phyloP scores from a whole-genome alignment of 1,284 basidiomycete genomes.

The Ustilago lituana region DNA sequence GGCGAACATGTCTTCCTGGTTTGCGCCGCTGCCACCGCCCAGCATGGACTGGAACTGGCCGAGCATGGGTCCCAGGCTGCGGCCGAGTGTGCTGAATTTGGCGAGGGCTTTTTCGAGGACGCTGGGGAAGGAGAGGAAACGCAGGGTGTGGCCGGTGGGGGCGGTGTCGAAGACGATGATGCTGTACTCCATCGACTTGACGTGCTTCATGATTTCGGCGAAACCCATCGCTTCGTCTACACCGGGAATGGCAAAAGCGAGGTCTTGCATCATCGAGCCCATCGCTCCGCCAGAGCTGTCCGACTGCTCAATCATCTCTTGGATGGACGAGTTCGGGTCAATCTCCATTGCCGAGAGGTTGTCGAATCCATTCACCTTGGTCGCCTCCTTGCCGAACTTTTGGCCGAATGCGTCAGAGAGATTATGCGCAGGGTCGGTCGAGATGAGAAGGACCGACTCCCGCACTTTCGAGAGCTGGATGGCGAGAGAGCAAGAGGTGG shows the following conservation, averaged over 20 bases:
- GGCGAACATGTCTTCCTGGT: slow-evolving; percentile 84
- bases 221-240: slow-evolving; percentile 99
- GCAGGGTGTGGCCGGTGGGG: slow-evolving; percentile 95
- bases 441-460: slow-evolving; percentile 69
- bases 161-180: slow-evolving; percentile 99
- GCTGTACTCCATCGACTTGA: slow-evolving; percentile 99
- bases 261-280: slow-evolving; percentile 99
- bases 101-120: slow-evolving; percentile 97
- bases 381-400: slow-evolving; percentile 99
- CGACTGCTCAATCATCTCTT: slow-evolving; percentile 98
- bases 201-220: slow-evolving; percentile 99
- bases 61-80: slow-evolving; percentile 91
- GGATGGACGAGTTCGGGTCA: slow-evolving; percentile 93
- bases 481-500: slow-evolving; percentile 65
- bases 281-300: slow-evolving; percentile 84
- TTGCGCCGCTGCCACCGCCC: slow-evolving; percentile 75
- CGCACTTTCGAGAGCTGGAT: slow-evolving; percentile 63
- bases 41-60: slow-evolving; percentile 88
- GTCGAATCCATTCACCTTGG: slow-evolving; percentile 97
- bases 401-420: slow-evolving; percentile 98
- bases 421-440: slow-evolving; percentile 98
- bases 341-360: slow-evolving; percentile 99
- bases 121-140: slow-evolving; percentile 96
- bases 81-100: slow-evolving; percentile 89
- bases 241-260: slow-evolving; percentile 98